These are phyloP conservation scores for Colletotrichum cuscutae DNA, from an alignment of 2,329 filamentous ascomycete species.

Conservation along the genomic window DNA sequence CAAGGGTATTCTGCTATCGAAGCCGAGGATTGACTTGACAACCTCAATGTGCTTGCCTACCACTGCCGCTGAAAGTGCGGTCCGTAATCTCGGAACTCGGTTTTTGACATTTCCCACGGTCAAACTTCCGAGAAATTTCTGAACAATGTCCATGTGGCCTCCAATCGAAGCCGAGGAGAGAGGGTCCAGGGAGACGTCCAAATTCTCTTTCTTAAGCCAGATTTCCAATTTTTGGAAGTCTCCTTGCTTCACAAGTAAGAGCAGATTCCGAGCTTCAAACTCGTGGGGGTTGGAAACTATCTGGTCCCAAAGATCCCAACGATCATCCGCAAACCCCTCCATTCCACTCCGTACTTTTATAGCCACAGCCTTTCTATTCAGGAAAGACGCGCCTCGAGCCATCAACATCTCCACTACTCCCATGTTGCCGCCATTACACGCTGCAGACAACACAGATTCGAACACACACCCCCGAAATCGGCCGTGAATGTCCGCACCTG, in stretches of 20 bases:
- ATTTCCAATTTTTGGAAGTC: no score
- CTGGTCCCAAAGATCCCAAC: background rate
- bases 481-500: background rate
- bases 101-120: background rate
- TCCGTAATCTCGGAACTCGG: no score
- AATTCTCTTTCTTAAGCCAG: no score
- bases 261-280: no score
- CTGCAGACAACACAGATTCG: background rate
- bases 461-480: fast-evolving
- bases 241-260: no score
- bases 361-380: no score
- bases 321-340: background rate
- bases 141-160: background rate
- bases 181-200: background rate
- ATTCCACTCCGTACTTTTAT: background rate
- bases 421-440: fast-evolving
- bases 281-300: background rate
- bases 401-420: background rate
- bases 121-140: background rate
- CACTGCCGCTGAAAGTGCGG: no score
- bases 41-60: fast-evolving
- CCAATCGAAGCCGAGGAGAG: background rate
- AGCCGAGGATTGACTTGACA: no score
- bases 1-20: fast-evolving
- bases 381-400: background rate